Conservation (phyloP, 495 filamentous ascomycete genomes). For the Chaetomium fimeti region DNA sequence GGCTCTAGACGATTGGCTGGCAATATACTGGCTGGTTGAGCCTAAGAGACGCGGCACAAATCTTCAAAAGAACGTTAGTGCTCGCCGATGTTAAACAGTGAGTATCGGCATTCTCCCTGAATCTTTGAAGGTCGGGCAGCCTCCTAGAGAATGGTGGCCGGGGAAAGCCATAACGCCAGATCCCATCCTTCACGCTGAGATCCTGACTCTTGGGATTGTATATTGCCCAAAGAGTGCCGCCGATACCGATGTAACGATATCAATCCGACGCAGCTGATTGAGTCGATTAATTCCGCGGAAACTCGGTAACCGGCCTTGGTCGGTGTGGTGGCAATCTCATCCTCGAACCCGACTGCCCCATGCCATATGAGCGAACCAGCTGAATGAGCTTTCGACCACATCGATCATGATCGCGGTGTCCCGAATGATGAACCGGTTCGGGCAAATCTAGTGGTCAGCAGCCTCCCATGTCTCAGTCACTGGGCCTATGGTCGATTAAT, state of each 20-base stretch:
- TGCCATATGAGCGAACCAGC: no score
- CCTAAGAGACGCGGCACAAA: background rate
- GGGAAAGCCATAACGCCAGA: background rate
- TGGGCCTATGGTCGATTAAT: no score
- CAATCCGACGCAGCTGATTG: background rate
- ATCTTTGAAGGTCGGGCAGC: background rate
- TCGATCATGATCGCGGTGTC: no score
- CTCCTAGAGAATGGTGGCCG: background rate
- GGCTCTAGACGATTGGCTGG: conserved; percentile 3
- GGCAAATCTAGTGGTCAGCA: no score
- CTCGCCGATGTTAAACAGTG: background rate
- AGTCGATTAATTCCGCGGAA: background rate
- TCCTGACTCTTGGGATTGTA: background rate
- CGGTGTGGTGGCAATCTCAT: background rate
- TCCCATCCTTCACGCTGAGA: background rate
- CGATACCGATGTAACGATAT: background rate
- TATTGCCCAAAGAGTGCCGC: background rate
- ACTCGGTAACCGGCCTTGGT: background rate
- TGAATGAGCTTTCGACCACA: no score
- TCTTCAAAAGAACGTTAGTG: background rate
- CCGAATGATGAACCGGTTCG: no score
- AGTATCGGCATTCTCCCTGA: background rate
- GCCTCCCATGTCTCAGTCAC: no score
- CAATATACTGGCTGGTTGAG: background rate
- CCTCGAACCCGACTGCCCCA: no score